Conservation (phyloP, 768 basidiomycete genomes). For the Tylopilus sp. region DNA sequence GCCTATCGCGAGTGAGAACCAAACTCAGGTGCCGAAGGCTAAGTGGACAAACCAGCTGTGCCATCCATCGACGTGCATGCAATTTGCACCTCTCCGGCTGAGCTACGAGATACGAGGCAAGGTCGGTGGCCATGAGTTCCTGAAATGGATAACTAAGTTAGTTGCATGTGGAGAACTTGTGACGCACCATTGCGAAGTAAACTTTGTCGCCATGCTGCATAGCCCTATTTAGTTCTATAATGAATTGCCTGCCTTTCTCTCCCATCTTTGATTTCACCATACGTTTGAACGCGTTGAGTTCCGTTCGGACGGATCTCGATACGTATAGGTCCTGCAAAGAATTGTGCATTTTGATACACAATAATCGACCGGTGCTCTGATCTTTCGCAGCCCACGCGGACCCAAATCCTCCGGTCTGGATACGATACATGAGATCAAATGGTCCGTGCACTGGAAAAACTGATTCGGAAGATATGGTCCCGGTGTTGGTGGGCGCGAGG, state of each 20-base stretch:
- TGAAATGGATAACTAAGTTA: slow-evolving; percentile 12
- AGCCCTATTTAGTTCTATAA: slow-evolving; percentile 38
- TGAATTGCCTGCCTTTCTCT: slow-evolving; percentile 29
- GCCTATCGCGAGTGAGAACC: slow-evolving; percentile 26
- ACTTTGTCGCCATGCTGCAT: slow-evolving; percentile 30
- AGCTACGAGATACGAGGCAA: slow-evolving; percentile 28
- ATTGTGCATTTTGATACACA: slow-evolving; percentile 39
- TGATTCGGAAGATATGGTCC: background rate
- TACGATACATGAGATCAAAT: slow-evolving; percentile 15
- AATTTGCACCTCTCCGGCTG: slow-evolving; percentile 21
- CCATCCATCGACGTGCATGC: slow-evolving; percentile 37
- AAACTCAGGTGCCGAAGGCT: background rate
- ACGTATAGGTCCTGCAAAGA: slow-evolving; percentile 9
- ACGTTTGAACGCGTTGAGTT: slow-evolving; percentile 35
- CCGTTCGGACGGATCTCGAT: slow-evolving; percentile 23
- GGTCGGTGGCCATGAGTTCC: slow-evolving; percentile 41
- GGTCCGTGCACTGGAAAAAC: slow-evolving; percentile 26
- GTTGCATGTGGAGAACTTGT: background rate
- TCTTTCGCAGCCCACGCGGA: slow-evolving; percentile 24
- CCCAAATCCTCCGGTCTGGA: slow-evolving; percentile 24
- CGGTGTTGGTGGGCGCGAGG: too few species aligned
- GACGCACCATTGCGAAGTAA: slow-evolving; percentile 41
- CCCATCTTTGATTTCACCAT: slow-evolving; percentile 23
- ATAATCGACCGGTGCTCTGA: slow-evolving; percentile 25
- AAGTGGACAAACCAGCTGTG: slow-evolving; percentile 34